Conservation (phyloP, 441 rosid species). For the Erodium chrysanthum region DNA sequence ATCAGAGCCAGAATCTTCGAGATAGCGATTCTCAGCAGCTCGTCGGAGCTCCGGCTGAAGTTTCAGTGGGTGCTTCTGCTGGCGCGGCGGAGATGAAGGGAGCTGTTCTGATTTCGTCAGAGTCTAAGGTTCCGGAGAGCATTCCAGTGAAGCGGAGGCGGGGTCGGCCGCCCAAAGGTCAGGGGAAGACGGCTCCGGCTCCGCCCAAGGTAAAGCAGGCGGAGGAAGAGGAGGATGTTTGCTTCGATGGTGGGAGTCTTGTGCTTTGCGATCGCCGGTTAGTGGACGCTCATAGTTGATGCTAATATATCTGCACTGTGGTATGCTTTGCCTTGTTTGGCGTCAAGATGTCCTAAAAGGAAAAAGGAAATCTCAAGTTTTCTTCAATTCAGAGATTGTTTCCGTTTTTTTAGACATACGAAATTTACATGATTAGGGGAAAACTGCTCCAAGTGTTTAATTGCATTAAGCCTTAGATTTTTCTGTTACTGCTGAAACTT, state of each 20-base stretch:
- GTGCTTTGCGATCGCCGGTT: constrained; percentile 99
- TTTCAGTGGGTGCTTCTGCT: constrained; percentile 12
- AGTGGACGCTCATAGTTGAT: constrained; percentile 19
- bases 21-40: constrained; percentile 37
- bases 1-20: constrained; percentile 44
- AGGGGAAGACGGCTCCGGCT: constrained; percentile 19
- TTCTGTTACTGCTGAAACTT: no score
- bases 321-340: constrained; percentile 3
- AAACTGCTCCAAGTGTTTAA: neutral
- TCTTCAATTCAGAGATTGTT: neutral
- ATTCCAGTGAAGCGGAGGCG: constrained; percentile 48
- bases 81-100: constrained; percentile 19
- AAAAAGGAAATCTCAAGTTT: neutral
- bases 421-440: neutral
- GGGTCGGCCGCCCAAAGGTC: constrained; percentile 68
- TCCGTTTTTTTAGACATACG: neutral
- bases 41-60: constrained; percentile 17
- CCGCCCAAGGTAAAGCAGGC: constrained; percentile 22
- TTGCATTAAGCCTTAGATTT: no score
- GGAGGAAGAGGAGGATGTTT: constrained; percentile 64
- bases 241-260: constrained; percentile 97
- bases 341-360: constrained; percentile 6
- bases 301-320: neutral
- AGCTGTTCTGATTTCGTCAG: no score
- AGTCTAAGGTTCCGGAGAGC: neutral